A percentile compares a stretch with the other conserved stretches of the same genome.
These are phyloP conservation scores for Lonicera japonica DNA, from an alignment of 129 eudicot genomes.

Conservation along the genomic window DNA sequence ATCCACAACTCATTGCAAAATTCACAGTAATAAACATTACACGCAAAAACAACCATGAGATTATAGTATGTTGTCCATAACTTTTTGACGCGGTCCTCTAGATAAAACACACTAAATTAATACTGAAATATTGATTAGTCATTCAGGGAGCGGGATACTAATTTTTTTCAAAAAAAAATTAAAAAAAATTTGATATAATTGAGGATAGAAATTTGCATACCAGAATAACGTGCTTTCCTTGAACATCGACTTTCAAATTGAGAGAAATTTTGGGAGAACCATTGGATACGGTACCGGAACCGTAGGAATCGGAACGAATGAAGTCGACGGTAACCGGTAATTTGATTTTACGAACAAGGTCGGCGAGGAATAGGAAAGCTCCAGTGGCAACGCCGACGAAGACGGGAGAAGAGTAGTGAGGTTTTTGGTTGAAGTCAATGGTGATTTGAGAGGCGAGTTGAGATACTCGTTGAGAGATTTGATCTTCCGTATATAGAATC, in stretches of 20 bases:
- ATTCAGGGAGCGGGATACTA: too few relatives aligned
- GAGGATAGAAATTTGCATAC: slow-evolving; percentile 19
- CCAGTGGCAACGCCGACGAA: slow-evolving; percentile 90
- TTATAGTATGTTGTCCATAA: too few relatives aligned
- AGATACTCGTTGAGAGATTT: slow-evolving; percentile 25
- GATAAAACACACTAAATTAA: too few relatives aligned
- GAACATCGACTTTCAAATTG: slow-evolving; percentile 54
- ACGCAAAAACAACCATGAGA: too few relatives aligned
- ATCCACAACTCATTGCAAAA: too few relatives aligned
- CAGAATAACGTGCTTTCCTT: slow-evolving; percentile 67
- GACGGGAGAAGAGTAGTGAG: slow-evolving; percentile 30
- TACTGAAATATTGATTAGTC: too few relatives aligned
- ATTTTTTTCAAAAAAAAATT: too few relatives aligned
- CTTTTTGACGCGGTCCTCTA: too few relatives aligned
- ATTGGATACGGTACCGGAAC: slow-evolving; percentile 55
- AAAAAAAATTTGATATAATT: too few relatives aligned
- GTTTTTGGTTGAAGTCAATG: slow-evolving; percentile 10
- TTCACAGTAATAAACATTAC: too few relatives aligned
- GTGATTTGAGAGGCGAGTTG: slow-evolving; percentile 53
- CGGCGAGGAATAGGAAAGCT: slow-evolving; percentile 80
- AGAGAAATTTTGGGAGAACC: slow-evolving; percentile 52
- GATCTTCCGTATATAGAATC: slow-evolving; percentile 35
- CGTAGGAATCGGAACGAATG: slow-evolving; percentile 62
- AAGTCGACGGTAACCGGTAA: slow-evolving; percentile 65
- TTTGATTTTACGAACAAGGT: slow-evolving; percentile 54